These are phyloP conservation scores for Trichomonas vaginalis DNA, from an alignment of 208 protist species.

Conservation along the genomic window DNA sequence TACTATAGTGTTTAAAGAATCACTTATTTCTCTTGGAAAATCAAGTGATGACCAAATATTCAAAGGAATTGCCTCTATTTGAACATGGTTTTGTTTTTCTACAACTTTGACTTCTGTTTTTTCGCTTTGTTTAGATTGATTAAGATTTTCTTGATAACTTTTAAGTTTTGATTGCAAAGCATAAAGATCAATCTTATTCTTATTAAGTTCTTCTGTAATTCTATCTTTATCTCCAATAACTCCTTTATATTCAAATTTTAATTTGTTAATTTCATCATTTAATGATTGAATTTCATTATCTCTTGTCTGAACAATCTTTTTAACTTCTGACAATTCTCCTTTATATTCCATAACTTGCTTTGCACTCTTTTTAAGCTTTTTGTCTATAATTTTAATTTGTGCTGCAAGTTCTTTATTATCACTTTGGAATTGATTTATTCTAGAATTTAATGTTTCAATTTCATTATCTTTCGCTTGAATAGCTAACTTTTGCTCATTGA, in stretches of 20 bases:
- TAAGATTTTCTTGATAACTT: background rate
- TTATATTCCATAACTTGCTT: background rate
- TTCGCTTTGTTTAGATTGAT: background rate
- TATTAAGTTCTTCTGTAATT: background rate
- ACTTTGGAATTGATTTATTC: background rate
- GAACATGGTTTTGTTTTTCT: background rate
- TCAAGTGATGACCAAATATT: background rate
- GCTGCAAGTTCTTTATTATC: background rate
- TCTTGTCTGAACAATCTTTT: background rate
- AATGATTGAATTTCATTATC: background rate
- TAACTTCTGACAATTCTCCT: background rate
- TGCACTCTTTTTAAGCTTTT: background rate
- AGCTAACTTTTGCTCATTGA: background rate
- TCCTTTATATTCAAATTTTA: background rate
- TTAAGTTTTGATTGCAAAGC: background rate
- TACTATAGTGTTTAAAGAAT: background rate
- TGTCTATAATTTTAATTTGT: background rate
- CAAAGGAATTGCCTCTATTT: background rate
- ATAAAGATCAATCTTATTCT: background rate
- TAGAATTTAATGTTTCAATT: background rate
- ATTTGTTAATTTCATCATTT: background rate
- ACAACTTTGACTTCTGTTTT: background rate
- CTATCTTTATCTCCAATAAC: background rate
- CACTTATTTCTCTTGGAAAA: background rate
- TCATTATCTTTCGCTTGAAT: background rate